Percentiles rank a stretch among this genome's conserved stretches.
Conservation (phyloP, 441 rosid genomes). For the Rhodomyrtus psidioides region DNA sequence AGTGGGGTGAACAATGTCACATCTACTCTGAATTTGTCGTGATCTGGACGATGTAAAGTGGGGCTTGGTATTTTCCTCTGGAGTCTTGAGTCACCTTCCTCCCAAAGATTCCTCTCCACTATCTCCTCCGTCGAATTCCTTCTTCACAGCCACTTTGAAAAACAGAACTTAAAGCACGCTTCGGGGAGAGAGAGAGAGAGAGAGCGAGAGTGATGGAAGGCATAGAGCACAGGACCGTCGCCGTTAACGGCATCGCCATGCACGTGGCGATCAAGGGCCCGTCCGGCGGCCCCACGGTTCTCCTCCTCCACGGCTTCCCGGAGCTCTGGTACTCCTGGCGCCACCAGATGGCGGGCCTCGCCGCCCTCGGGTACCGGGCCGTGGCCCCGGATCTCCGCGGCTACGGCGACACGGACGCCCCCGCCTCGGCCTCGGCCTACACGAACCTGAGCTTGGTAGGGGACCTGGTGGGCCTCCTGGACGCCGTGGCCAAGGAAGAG, state of each 20-base stretch:
- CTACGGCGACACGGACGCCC: slow-evolving; percentile 68
- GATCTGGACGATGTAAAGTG: background rate
- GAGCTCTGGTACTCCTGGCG: slow-evolving; percentile 86
- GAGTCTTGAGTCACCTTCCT: background rate
- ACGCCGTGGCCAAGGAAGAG: slow-evolving; percentile 29
- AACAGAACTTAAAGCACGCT: background rate
- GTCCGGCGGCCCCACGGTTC: slow-evolving; percentile 36
- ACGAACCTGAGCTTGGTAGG: slow-evolving; percentile 43
- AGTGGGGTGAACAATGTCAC: background rate
- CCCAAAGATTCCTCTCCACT: background rate
- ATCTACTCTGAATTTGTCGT: background rate
- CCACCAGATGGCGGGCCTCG: slow-evolving; percentile 55
- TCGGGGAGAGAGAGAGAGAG: background rate
- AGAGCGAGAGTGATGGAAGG: slow-evolving; percentile 15
- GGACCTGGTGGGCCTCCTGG: slow-evolving; percentile 50
- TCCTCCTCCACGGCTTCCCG: slow-evolving; percentile 73
- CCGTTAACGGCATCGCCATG: slow-evolving; percentile 59
- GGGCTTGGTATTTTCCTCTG: background rate
- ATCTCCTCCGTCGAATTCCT: background rate
- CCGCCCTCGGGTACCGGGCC: slow-evolving; percentile 59
- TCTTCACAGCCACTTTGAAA: background rate
- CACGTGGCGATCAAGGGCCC: slow-evolving; percentile 60
- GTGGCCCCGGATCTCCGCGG: slow-evolving; percentile 83
- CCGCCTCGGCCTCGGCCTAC: slow-evolving; percentile 28
- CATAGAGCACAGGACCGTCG: slow-evolving; percentile 35